Base-by-base conservation (phyloP, 1,284 basidiomycete species). In the Moesziomyces parantarcticus region DNA sequence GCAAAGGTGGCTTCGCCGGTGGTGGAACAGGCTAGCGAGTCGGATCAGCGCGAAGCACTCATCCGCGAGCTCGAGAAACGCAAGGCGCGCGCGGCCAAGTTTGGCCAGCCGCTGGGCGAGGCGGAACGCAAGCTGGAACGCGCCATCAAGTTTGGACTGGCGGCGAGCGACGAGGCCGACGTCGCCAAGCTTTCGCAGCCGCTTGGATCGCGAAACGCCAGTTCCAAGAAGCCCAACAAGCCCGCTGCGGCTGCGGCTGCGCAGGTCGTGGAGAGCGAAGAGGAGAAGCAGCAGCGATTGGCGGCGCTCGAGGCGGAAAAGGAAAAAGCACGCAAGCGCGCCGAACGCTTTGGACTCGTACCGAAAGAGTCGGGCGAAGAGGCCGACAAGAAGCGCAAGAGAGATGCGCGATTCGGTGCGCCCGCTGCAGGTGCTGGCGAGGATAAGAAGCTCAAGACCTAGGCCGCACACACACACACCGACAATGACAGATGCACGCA, bases 31-130 rank as follows among this genome's bases (percentile, higher is more conserved):
- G 32, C 41, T 25, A 47, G 46, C 5, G 62, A 67, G 39, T 76
- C 77, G 42, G 61, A 70, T 20, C 67, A 58, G 3, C 60, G 73
- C n/a, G 58, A 71, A 29, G 51, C 58, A 13, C 52, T 76, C 18
- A 71, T 82, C 18, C 63, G 26, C 3, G 82, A 83, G 54, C 58
- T 83, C 11, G 72, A 79, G 52, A 82, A 79, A 60, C 79, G 82
- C 22, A 78, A 77, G 51, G 61, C 75, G 16, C 64, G 82, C 32
- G 79, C 79, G 1, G 60, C 75, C 40, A 76, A 78, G 39, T 83
- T 81, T 39, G 82, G 82, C 5, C 58, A 70, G 48, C 58, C 79
- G 23, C 58, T 71, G 6, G 75, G 67, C 14, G 80, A 83, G 23
- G 59, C 67, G 0, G 82, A 83, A 26, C 60, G 59, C 20, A 72